Conservation (phyloP, 108 stramenopile species). For the Bacterosira constricta region DNA sequence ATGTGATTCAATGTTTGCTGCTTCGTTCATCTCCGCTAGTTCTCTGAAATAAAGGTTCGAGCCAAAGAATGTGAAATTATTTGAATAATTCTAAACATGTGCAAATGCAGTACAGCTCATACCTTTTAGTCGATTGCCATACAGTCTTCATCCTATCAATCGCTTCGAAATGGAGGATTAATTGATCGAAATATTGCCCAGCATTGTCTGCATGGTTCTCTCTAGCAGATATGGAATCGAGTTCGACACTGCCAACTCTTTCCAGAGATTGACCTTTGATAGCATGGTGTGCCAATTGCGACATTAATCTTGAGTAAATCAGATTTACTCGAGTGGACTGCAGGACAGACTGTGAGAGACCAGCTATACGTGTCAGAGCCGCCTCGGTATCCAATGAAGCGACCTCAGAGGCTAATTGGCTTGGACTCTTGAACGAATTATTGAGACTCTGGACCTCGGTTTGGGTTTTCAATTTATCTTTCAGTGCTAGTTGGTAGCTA, state of each 20-base stretch:
- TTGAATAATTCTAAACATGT: too few species aligned
- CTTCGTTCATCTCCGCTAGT: conserved; percentile 41
- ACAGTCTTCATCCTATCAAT: conserved; percentile 22
- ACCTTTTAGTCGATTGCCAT: conserved; percentile 34
- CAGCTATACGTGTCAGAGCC: conserved; percentile 22
- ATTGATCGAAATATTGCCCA: conserved; percentile 11
- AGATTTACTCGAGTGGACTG: conserved; percentile 21
- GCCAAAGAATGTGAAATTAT: too few species aligned
- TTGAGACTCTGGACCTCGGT: neutral
- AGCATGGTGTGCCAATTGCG: conserved; percentile 9
- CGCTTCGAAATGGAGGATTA: conserved; percentile 21
- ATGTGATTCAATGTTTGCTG: conserved; percentile 33
- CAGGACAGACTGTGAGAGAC: conserved; percentile 10
- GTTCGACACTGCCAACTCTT: conserved; percentile 18
- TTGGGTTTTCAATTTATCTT: conserved; percentile 12
- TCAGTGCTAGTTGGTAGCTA: neutral
- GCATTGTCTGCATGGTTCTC: conserved; percentile 22
- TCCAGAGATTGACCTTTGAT: conserved; percentile 21
- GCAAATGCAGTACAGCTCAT: too few species aligned
- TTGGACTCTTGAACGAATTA: conserved; percentile 32
- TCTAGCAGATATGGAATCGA: conserved; percentile 11
- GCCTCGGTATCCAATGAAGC: conserved; percentile 42
- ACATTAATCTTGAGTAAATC: conserved; percentile 9
- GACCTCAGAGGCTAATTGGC: conserved; percentile 40
- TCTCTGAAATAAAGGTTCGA: conserved; percentile 12